Evolutionary conservation across 2,329 filamentous ascomycete genomes (phyloP).

Genomic region (Cordyceps fumosorosea): DNA sequence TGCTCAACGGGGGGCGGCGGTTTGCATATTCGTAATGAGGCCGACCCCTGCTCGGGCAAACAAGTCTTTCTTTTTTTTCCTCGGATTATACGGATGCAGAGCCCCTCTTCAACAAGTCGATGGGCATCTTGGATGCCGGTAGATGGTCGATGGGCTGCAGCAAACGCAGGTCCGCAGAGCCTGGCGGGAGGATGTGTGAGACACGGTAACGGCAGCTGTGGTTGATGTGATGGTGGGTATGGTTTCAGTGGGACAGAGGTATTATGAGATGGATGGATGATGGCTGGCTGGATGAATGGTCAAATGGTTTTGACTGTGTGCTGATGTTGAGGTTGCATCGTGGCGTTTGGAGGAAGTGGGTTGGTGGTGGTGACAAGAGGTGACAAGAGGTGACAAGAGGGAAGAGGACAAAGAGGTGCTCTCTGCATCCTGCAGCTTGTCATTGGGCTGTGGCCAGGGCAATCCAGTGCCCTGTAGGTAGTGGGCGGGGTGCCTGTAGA

Average conservation of each 20-base stretch:
- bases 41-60: not conserved
- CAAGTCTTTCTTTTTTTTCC: too few species aligned
- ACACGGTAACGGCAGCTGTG: not conserved
- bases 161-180: constrained; percentile 1
- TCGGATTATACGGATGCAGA: too few species aligned
- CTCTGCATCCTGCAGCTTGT: too few species aligned
- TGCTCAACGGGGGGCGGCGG: not conserved
- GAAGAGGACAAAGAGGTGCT: too few species aligned
- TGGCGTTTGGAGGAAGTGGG: not conserved
- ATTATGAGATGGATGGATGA: not conserved
- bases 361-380: not conserved
- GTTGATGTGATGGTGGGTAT: not conserved
- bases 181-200: not conserved
- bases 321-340: not conserved
- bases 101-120: too few species aligned
- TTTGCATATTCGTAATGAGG: not conserved
- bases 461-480: too few species aligned
- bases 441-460: too few species aligned
- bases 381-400: too few species aligned
- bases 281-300: not conserved
- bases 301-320: not conserved
- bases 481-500: too few species aligned
- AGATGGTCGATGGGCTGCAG: not conserved
- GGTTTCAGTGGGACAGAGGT: not conserved
- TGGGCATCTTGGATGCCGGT: not conserved